phyloP scores from a whole-genome alignment of 2,329 filamentous ascomycete genomes.

The Aureobasidium musti region DNA sequence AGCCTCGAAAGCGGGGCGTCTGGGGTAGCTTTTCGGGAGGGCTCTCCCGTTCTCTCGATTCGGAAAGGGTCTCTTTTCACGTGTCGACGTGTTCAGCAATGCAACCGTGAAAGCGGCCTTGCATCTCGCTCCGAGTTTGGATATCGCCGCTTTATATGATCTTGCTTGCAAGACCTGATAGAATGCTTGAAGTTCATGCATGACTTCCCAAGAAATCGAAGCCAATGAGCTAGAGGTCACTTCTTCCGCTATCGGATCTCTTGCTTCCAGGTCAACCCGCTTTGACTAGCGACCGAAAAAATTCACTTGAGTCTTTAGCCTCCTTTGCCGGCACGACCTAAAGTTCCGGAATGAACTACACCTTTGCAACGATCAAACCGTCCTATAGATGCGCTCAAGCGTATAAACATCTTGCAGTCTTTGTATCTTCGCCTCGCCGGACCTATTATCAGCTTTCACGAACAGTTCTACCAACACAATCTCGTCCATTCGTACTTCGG shows the following conservation, averaged over 20 bases:
- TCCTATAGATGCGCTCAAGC: neutral
- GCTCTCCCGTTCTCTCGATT: too few relatives aligned
- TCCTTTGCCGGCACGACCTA: neutral
- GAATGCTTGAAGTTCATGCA: neutral
- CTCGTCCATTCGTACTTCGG: neutral
- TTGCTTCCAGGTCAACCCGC: conserved; percentile 10
- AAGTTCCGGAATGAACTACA: conserved; percentile 7
- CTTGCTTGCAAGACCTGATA: neutral
- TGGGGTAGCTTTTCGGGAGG: conserved; percentile 8
- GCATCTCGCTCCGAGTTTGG: neutral
- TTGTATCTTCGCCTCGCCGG: neutral
- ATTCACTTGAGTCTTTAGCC: neutral
- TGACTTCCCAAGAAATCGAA: neutral
- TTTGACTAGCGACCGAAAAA: conserved; percentile 27
- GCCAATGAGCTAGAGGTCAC: neutral
- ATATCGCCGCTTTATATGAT: neutral
- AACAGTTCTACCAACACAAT: conserved; percentile 5
- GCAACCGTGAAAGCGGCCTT: neutral
- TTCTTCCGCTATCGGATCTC: conserved; percentile 20
- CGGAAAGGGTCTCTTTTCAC: conserved; percentile 10
- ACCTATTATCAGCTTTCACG: neutral
- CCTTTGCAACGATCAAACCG: neutral
- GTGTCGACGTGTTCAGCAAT: neutral
- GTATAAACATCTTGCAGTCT: neutral
- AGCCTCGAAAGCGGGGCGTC: conserved; percentile 3